Conservation (phyloP, 257 asterid genomes). For the Haberlea rhodopensis region DNA sequence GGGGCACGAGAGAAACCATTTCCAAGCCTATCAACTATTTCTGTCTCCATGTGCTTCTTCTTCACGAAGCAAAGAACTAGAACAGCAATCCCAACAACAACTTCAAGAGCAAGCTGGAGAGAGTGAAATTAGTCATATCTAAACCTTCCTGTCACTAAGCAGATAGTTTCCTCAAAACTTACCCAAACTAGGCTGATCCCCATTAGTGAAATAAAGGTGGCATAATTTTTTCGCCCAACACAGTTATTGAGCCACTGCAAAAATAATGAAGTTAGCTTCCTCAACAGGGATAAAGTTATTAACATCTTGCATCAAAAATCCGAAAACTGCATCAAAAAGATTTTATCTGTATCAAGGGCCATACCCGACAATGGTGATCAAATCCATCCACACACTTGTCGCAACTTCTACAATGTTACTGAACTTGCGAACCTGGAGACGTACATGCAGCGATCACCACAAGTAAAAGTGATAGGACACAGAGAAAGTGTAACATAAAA, state of each 20-base stretch:
- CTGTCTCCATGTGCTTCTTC: conserved; percentile 72
- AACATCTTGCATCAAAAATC: conserved; percentile 4
- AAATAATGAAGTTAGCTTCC: conserved; percentile 37
- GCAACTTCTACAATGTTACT: conserved; percentile 99
- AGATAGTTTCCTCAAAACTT: conserved; percentile 32
- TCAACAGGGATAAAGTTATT: conserved; percentile 11
- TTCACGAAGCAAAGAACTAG: conserved; percentile 77
- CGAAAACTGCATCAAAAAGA: conserved; percentile 17
- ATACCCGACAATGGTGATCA: conserved; percentile 99
- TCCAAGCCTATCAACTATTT: conserved; percentile 86
- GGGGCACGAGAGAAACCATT: conserved; percentile 98
- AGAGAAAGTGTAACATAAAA: neutral
- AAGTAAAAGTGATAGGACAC: conserved; percentile 18
- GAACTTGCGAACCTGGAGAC: conserved; percentile 76
- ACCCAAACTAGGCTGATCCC: conserved; percentile 90
- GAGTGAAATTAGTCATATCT: conserved; percentile 26
- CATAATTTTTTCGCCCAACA: conserved; percentile 88
- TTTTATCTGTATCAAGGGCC: conserved; percentile 19
- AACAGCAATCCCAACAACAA: conserved; percentile 87
- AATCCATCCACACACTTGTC: conserved; percentile 99
- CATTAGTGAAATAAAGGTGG: conserved; percentile 80
- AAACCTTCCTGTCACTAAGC: conserved; percentile 4
- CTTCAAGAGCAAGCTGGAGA: conserved; percentile 76
- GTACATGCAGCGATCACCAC: conserved; percentile 23
- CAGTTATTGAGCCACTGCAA: conserved; percentile 98